Base-by-base conservation (phyloP, 2,329 filamentous ascomycete genomes). In the Neonectria coccinea region DNA sequence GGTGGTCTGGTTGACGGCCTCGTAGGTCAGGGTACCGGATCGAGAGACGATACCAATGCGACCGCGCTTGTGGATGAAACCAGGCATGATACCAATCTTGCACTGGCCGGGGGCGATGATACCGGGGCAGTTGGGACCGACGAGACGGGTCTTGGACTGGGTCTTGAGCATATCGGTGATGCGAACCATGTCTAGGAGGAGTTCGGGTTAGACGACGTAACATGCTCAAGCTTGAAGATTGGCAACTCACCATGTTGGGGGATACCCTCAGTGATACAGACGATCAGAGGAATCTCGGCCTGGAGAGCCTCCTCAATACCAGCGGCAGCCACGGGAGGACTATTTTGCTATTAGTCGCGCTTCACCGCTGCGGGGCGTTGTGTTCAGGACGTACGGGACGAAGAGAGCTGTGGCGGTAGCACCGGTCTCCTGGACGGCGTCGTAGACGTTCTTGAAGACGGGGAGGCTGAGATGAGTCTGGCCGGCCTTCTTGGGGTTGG, bases 1-100 rank as follows among this genome's bases (percentile, higher is more conserved):
- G 73, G 96, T 98, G 77, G 96, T 99, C 86, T 99, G 96, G 89
- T 98, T 98, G 84, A 99, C 96, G 79, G 96, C 96, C 86, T 99
- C 96, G 86, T 99, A 99, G 78, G 96, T 99, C 70, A 99, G 90
- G 74, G 96, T 99, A 78, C 96, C 96, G 78, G 96, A 98, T 76
- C 96, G 92, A 75, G 94, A 97, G 82, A 99, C 96, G 81, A 99
- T 98, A 79, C 96, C 96, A 79, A 99, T 94, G 81, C 96, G 94
- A 76, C 96, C 96, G 82, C 94, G 93, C 89, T 98, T 98, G 90
- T 99, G 96, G 85, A 99, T 98, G 88, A 98, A 97, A 77, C 96
- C 96, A 71, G 96, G 80, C 96, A 99, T 98, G 85, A 99, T 99
- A 79, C 96, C 96, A 79, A 99, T 98, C 87, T 99, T 99, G 90